A percentile compares a stretch with the other conserved stretches of the same genome.
Conservation (phyloP, 352 stramenopile genomes). For the Phytophthora boehmeriae region DNA sequence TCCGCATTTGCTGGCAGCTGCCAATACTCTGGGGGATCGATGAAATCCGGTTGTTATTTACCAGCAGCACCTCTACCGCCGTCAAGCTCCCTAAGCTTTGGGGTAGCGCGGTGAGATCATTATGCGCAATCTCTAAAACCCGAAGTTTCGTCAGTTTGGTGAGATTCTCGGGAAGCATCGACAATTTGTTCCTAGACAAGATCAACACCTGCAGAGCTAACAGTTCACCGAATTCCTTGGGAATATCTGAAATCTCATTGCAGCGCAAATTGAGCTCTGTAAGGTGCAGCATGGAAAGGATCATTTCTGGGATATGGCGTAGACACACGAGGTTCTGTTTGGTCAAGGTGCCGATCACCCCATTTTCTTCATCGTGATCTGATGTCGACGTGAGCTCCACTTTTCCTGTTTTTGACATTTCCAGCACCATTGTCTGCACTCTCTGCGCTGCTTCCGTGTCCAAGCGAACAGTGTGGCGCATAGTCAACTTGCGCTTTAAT, state of each 20-base stretch:
- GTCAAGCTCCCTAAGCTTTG: slow-evolving; percentile 52
- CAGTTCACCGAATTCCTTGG: slow-evolving; percentile 63
- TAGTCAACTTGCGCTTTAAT: slow-evolving; percentile 40
- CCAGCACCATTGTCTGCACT: slow-evolving; percentile 49
- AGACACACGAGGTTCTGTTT: slow-evolving; percentile 53
- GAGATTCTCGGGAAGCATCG: slow-evolving; percentile 49
- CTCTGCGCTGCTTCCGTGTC: slow-evolving; percentile 35
- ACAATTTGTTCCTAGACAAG: slow-evolving; percentile 70
- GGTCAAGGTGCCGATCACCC: slow-evolving; percentile 55
- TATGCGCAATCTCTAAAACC: slow-evolving; percentile 60
- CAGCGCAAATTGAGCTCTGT: slow-evolving; percentile 68
- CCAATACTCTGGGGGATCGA: slow-evolving; percentile 57
- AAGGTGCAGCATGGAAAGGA: slow-evolving; percentile 64
- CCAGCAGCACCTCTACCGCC: slow-evolving; percentile 57
- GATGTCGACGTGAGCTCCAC: slow-evolving; percentile 69
- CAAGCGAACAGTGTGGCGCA: slow-evolving; percentile 38
- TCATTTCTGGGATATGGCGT: slow-evolving; percentile 54
- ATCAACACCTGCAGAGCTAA: slow-evolving; percentile 49
- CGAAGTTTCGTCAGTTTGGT: slow-evolving; percentile 52
- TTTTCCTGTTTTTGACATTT: slow-evolving; percentile 54
- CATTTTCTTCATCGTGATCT: slow-evolving; percentile 42
- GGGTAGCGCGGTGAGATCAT: slow-evolving; percentile 58
- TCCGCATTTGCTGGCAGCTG: slow-evolving; percentile 47
- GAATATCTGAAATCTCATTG: slow-evolving; percentile 65
- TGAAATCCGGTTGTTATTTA: slow-evolving; percentile 59